Evolutionary conservation across 352 stramenopile species (phyloP).

Genomic region (Phytophthora cactorum): DNA sequence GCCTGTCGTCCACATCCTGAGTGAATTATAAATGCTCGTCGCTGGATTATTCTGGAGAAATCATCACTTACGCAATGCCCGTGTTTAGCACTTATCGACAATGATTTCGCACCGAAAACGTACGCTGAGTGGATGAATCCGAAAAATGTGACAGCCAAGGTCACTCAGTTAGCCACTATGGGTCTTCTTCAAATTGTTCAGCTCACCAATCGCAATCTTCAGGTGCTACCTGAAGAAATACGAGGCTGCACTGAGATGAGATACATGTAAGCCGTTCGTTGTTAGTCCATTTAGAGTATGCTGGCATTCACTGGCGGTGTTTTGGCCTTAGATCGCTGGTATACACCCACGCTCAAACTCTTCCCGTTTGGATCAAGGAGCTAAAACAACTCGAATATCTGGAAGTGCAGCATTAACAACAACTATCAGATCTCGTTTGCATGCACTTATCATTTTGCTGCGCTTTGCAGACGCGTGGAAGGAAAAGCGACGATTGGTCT

Average conservation of each 20-base stretch:
- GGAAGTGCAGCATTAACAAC: no score
- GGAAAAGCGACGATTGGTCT: background rate
- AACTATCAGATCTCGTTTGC: no score
- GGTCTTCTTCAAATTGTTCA: slow-evolving; percentile 32
- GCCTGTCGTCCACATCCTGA: slow-evolving; percentile 19
- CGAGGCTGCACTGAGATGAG: slow-evolving; percentile 25
- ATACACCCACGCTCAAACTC: background rate
- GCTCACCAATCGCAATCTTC: slow-evolving; percentile 33
- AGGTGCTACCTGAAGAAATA: slow-evolving; percentile 29
- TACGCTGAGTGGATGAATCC: slow-evolving; percentile 36
- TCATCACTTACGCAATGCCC: slow-evolving; percentile 32
- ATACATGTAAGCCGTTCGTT: slow-evolving; percentile 29
- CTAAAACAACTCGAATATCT: background rate
- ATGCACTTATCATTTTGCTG: no score
- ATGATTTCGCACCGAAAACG: slow-evolving; percentile 12
- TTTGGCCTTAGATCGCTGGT: background rate
- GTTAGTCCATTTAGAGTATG: slow-evolving; percentile 8
- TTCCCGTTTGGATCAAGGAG: background rate
- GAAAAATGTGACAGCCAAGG: slow-evolving; percentile 14
- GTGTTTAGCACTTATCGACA: slow-evolving; percentile 46
- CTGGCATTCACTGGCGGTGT: no score
- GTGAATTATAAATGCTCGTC: slow-evolving; percentile 29
- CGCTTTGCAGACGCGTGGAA: background rate
- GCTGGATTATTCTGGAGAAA: slow-evolving; percentile 18
- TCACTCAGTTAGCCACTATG: slow-evolving; percentile 16